Evolutionary conservation across 768 basidiomycete genomes (phyloP).

Genomic region (Tephrocybe sp.): DNA sequence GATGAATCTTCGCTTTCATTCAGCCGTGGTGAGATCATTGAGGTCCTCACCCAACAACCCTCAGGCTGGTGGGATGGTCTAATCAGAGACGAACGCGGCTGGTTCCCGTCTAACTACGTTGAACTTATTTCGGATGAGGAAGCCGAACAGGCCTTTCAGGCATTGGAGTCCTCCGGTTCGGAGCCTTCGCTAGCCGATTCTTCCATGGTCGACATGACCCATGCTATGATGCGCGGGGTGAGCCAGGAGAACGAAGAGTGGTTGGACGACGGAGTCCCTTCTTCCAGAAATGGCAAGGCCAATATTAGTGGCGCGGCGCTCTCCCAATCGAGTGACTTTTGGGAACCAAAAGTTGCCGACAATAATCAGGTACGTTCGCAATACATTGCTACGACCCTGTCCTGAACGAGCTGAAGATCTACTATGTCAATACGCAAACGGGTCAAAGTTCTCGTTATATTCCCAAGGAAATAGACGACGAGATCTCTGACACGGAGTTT

Average conservation of each 20-base stretch:
- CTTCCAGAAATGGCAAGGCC: constrained; percentile 30
- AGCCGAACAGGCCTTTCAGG: constrained; percentile 64
- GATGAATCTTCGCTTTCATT: constrained; percentile 92
- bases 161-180: constrained; percentile 44
- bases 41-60: constrained; percentile 87
- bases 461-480: constrained; percentile 72
- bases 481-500: constrained; percentile 62
- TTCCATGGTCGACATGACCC: constrained; percentile 48
- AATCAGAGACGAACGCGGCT: constrained; percentile 85
- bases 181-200: constrained; percentile 28
- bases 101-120: constrained; percentile 98
- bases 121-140: constrained; percentile 75
- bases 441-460: constrained; percentile 82
- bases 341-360: constrained; percentile 84
- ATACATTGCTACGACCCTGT: neutral
- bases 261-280: constrained; percentile 48
- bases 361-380: constrained; percentile 72
- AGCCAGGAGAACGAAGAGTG: constrained; percentile 53
- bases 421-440: constrained; percentile 90
- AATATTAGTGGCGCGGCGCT: constrained; percentile 29
- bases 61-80: constrained; percentile 99
- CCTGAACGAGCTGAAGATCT: constrained; percentile 60
- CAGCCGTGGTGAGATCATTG: constrained; percentile 83
- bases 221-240: constrained; percentile 43
- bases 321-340: constrained; percentile 71